Percentiles rank a stretch among this genome's conserved stretches.
These are phyloP conservation scores for Fusarium longipes DNA, from an alignment of 2,329 filamentous ascomycete species.

Conservation along the genomic window DNA sequence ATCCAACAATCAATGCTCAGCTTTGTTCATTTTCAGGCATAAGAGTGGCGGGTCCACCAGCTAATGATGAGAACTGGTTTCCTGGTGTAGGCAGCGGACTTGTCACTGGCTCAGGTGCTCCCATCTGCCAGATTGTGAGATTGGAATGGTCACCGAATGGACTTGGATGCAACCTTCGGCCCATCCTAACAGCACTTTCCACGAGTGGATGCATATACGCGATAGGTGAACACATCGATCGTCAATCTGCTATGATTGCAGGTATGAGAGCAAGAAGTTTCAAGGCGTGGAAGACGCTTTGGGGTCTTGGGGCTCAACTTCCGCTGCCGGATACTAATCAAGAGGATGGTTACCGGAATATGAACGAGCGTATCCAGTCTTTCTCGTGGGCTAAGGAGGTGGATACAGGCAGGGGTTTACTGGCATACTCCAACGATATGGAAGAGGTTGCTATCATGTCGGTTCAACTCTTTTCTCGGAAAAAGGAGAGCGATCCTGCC, in stretches of 20 bases:
- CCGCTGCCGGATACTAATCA: slow-evolving; percentile 58
- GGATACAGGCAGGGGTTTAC: slow-evolving; percentile 55
- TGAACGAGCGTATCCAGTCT: slow-evolving; percentile 60
- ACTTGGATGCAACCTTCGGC: slow-evolving; percentile 64
- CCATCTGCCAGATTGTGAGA: slow-evolving; percentile 65
- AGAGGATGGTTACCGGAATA: slow-evolving; percentile 48
- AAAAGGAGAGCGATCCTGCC: slow-evolving; percentile 30
- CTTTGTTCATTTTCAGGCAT: slow-evolving; percentile 56
- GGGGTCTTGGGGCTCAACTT: slow-evolving; percentile 65
- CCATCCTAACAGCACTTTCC: slow-evolving; percentile 63
- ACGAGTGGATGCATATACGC: slow-evolving; percentile 62
- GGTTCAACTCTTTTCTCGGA: slow-evolving; percentile 54
- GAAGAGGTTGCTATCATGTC: slow-evolving; percentile 63
- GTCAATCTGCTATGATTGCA: slow-evolving; percentile 43
- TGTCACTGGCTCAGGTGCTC: slow-evolving; percentile 60
- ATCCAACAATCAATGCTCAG: slow-evolving; percentile 58
- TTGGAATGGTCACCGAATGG: slow-evolving; percentile 69
- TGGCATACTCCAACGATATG: slow-evolving; percentile 64
- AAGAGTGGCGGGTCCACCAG: slow-evolving; percentile 44
- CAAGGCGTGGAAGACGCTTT: slow-evolving; percentile 65
- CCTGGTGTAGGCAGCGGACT: slow-evolving; percentile 59
- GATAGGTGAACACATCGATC: slow-evolving; percentile 61
- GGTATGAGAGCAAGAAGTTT: slow-evolving; percentile 55
- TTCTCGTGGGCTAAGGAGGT: slow-evolving; percentile 65
- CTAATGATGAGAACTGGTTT: slow-evolving; percentile 48